Percentiles rank a stretch among this genome's conserved stretches.
Evolutionary conservation across 306 rosid species (phyloP).

Genomic region (Vicia villosa): DNA sequence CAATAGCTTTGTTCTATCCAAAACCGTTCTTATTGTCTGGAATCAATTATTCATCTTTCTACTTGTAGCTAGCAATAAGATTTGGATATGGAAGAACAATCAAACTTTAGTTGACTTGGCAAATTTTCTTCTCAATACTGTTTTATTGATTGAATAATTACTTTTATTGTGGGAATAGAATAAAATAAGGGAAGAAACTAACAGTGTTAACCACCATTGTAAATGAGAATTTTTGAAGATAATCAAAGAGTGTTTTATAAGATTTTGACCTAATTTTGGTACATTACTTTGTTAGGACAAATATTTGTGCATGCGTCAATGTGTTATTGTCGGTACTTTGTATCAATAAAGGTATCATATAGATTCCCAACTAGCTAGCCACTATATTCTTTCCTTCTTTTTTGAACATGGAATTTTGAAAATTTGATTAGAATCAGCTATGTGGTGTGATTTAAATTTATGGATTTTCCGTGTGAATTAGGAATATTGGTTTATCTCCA

Average conservation of each 20-base stretch:
- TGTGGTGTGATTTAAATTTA: not conserved
- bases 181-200: not conserved
- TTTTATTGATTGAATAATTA: conserved; percentile 21
- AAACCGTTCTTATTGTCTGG: conserved; percentile 8
- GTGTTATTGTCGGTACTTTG: not conserved
- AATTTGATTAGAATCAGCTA: not conserved
- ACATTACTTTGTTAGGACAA: not conserved
- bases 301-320: not conserved
- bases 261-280: conserved; percentile 23
- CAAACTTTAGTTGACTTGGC: conserved; percentile 30
- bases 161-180: conserved; percentile 49
- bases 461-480: not conserved
- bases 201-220: conserved; percentile 34
- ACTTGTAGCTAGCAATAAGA: not conserved
- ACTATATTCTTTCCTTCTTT: not conserved
- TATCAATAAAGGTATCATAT: not conserved
- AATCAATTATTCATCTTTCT: conserved; percentile 6
- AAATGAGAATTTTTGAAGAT: conserved; percentile 34
- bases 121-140: not conserved
- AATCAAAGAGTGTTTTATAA: not conserved
- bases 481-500: not conserved
- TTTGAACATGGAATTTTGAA: not conserved
- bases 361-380: not conserved
- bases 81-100: conserved; percentile 18
- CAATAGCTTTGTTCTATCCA: conserved; percentile 8